Conservation (phyloP, 805 yeast genomes). For the Kuraishia capsulata region DNA sequence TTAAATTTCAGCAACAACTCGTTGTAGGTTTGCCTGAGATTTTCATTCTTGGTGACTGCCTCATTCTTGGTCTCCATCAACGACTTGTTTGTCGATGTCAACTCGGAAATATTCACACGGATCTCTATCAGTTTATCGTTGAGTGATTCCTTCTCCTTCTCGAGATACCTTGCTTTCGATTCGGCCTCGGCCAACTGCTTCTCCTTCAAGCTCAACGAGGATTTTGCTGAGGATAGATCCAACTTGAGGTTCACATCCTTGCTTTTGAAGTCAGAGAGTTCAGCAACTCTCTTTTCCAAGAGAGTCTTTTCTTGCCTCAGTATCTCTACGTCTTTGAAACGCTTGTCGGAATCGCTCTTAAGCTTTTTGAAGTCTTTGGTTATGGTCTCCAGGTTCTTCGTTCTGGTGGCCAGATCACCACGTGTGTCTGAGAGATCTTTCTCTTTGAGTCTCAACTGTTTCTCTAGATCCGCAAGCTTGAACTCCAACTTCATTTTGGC, state of each 20-base stretch:
- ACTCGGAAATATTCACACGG: constrained; percentile 30
- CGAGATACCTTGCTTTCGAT: constrained; percentile 24
- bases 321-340: constrained; percentile 18
- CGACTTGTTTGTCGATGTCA: constrained; percentile 24
- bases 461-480: not conserved
- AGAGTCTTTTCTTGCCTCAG: constrained; percentile 27
- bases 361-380: constrained; percentile 17
- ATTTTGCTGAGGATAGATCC: constrained; percentile 36
- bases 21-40: constrained; percentile 18
- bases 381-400: constrained; percentile 12
- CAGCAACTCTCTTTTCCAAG: constrained; percentile 18
- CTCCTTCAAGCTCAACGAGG: constrained; percentile 36
- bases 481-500: not conserved
- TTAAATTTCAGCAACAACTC: constrained; percentile 26
- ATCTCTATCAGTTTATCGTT: constrained; percentile 29
- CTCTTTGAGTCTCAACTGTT: not conserved
- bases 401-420: constrained; percentile 9
- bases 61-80: constrained; percentile 29
- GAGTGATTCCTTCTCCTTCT: constrained; percentile 28
- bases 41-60: constrained; percentile 33
- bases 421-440: constrained; percentile 3
- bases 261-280: constrained; percentile 28
- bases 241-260: constrained; percentile 36
- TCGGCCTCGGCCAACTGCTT: constrained; percentile 28
- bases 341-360: constrained; percentile 20